Base-by-base conservation (phyloP, 2,329 filamentous ascomycete species). In the Periconia sp. region DNA sequence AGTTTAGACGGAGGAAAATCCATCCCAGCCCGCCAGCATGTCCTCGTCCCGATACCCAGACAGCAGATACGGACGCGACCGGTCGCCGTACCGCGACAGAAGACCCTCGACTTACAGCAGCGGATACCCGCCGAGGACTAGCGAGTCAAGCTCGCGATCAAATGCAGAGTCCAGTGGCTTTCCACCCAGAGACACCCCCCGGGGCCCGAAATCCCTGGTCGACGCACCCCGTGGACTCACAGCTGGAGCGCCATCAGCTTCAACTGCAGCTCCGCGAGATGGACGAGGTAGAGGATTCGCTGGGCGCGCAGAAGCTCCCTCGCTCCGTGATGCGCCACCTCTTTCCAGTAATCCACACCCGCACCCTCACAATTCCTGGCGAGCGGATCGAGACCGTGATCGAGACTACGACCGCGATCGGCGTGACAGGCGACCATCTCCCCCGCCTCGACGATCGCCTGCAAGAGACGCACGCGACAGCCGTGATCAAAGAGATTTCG, bases 181-280 rank as follows among this genome's bases (percentile, higher is more conserved):
- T 18, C 56, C 59, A 13, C 43, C 65, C 3, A 53, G 66, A 47
- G 89, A 95, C 51, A 86, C 88, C 2, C 91, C 91, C 3, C 81
- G 90, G 42, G 91, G 88, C 0, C 90, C 91, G 9, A 90, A 92
- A 68, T 89, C 88, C 4, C 74, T 91, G 43, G 80, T 87, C 46
- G 88, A 92, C 82, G 21, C 80, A 12, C 63, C 71, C 35, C 68
- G 73, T 38, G 63, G 65, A n/a, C 65, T 69, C 26, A 59, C 65
- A 36, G 46, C 64, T 9, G 66, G 61, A 18, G 56, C 56, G 5
- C 54, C 61, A 4, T 51, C 63, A 25, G 56, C 61, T 19, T 51
- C 63, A 13, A 65, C 69, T 32, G 60, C 68, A 38, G 70, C 68
- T 21, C 86, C 84, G 11, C 80, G 88, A 22, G 65, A 68, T 34